These are phyloP conservation scores for Candida ovalis DNA, from an alignment of 805 yeast genomes.

Conservation along the genomic window DNA sequence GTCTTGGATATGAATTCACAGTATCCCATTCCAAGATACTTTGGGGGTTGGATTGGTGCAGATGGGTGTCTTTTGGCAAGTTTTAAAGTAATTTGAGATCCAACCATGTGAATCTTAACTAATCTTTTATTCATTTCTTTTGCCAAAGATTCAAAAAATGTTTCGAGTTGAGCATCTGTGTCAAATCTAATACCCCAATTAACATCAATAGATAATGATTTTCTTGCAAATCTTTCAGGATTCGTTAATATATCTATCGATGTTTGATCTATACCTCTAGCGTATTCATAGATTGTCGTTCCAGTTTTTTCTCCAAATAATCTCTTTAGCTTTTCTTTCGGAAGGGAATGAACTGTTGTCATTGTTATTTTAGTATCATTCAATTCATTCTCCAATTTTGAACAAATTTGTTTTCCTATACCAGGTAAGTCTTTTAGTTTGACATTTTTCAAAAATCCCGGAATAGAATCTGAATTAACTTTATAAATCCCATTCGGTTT, in stretches of 20 bases:
- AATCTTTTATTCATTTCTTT: conserved; percentile 58
- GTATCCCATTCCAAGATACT: conserved; percentile 79
- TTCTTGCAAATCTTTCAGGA: conserved; percentile 54
- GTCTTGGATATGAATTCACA: conserved; percentile 65
- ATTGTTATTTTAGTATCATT: conserved; percentile 30
- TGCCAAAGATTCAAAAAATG: conserved; percentile 54
- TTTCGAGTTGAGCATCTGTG: conserved; percentile 54
- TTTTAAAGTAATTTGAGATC: conserved; percentile 60
- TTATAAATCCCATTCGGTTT: conserved; percentile 71
- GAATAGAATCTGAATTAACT: conserved; percentile 29
- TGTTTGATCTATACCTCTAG: conserved; percentile 66
- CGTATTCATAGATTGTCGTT: conserved; percentile 50
- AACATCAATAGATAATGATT: conserved; percentile 82
- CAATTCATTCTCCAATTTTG: conserved; percentile 40
- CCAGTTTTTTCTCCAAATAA: conserved; percentile 73
- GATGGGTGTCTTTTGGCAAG: conserved; percentile 57
- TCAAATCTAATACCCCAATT: conserved; percentile 87
- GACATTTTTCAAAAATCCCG: conserved; percentile 35
- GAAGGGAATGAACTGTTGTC: conserved; percentile 34
- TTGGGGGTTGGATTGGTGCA: conserved; percentile 75
- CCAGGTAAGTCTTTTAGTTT: conserved; percentile 54
- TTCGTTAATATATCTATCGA: conserved; percentile 49
- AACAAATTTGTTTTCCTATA: conserved; percentile 48
- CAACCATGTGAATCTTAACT: conserved; percentile 40
- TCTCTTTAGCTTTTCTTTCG: conserved; percentile 35